Percentiles rank a stretch among this genome's conserved stretches.
Evolutionary conservation across 1,284 basidiomycete genomes (phyloP).

Genomic region (Sporisorium graminicola): DNA sequence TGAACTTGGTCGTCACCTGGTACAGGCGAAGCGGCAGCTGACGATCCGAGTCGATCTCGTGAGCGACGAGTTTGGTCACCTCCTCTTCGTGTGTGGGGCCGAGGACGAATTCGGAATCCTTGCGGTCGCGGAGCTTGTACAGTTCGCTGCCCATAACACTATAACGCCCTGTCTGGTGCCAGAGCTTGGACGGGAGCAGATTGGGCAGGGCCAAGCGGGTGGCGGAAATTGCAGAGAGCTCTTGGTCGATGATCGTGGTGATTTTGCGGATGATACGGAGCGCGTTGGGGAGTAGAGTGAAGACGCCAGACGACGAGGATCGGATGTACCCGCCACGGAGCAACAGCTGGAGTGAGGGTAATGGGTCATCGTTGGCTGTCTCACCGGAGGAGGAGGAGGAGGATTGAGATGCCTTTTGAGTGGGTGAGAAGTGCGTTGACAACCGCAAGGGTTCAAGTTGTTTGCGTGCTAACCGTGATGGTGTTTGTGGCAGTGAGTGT

Average conservation of each 20-base stretch:
- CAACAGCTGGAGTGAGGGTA: slow-evolving; percentile 52
- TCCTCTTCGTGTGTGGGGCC: slow-evolving; percentile 71
- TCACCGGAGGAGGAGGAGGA: slow-evolving; percentile 4
- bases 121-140: slow-evolving; percentile 66
- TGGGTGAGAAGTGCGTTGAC: slow-evolving; percentile 36
- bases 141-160: slow-evolving; percentile 68
- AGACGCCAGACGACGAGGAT: slow-evolving; percentile 69
- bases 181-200: slow-evolving; percentile 63
- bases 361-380: slow-evolving; percentile 14
- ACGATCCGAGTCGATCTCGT: slow-evolving; percentile 60
- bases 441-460: slow-evolving; percentile 22
- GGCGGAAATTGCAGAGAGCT: slow-evolving; percentile 65
- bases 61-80: slow-evolving; percentile 66
- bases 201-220: slow-evolving; percentile 67
- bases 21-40: slow-evolving; percentile 68
- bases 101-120: slow-evolving; percentile 64
- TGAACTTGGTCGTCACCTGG: slow-evolving; percentile 69
- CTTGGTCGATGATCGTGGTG: slow-evolving; percentile 63
- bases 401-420: slow-evolving; percentile 24
- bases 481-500: neutral
- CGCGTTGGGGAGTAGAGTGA: slow-evolving; percentile 67
- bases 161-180: slow-evolving; percentile 66
- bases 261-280: slow-evolving; percentile 68
- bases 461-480: neutral
- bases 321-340: slow-evolving; percentile 67